phyloP scores from a whole-genome alignment of 495 filamentous ascomycete species.

The Aspergillus cristatus region DNA sequence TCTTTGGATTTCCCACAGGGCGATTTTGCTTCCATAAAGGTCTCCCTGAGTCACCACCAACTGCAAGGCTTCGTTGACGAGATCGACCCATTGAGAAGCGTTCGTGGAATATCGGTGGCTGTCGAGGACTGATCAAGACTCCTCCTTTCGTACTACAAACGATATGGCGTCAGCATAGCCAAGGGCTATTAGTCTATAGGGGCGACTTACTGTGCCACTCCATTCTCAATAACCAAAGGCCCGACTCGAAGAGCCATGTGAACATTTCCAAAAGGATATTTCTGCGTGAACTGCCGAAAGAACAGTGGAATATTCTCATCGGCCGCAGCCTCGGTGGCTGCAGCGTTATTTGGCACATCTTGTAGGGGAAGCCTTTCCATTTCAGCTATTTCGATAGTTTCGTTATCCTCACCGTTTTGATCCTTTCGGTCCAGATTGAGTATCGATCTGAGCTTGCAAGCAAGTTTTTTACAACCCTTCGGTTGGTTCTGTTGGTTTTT shows the following conservation, averaged over 20 bases:
- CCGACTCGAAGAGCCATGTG: slow-evolving; percentile 35
- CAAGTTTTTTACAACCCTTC: not conserved
- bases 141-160: slow-evolving; percentile 19
- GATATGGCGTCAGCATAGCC: too few species aligned
- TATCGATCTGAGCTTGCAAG: not conserved
- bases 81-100: not conserved
- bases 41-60: slow-evolving; percentile 8
- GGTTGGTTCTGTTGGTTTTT: not conserved
- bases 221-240: slow-evolving; percentile 34
- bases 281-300: slow-evolving; percentile 15
- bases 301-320: slow-evolving; percentile 25
- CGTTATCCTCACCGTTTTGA: not conserved
- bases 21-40: slow-evolving; percentile 13
- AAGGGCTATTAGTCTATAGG: not conserved
- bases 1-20: slow-evolving; percentile 11
- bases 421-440: not conserved
- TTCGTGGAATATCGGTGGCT: slow-evolving; percentile 19
- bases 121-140: slow-evolving; percentile 19
- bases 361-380: slow-evolving; percentile 2
- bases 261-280: slow-evolving; percentile 27
- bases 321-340: slow-evolving; percentile 5
- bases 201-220: slow-evolving; percentile 15
- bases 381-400: too few species aligned
- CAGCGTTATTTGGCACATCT: not conserved
- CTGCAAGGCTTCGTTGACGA: slow-evolving; percentile 4